Conservation (phyloP, 2,329 filamentous ascomycete species). For the Diaporthe citri region DNA sequence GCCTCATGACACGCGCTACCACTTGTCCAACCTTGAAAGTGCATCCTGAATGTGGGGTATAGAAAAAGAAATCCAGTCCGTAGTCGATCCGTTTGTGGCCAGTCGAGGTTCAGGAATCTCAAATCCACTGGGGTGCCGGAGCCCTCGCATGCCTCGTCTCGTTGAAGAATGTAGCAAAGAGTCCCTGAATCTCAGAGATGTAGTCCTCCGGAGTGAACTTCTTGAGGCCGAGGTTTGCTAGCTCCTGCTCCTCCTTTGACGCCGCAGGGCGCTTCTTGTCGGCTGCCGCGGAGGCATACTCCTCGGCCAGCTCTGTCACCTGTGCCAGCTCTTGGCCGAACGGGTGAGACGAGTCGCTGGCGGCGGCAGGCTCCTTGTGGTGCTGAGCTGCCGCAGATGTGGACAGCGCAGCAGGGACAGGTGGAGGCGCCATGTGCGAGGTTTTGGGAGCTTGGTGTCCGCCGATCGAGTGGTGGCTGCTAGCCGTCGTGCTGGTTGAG, state of each 20-base stretch:
- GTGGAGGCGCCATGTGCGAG: slow-evolving; percentile 47
- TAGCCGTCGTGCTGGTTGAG: slow-evolving; percentile 64
- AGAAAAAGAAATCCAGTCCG: slow-evolving; percentile 22
- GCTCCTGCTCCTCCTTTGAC: slow-evolving; percentile 80
- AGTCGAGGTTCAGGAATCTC: slow-evolving; percentile 21
- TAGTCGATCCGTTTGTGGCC: not conserved
- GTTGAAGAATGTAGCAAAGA: slow-evolving; percentile 73
- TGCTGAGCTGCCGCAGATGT: slow-evolving; percentile 41
- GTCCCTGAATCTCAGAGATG: slow-evolving; percentile 79
- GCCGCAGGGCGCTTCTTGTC: slow-evolving; percentile 67
- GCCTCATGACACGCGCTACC: slow-evolving; percentile 16
- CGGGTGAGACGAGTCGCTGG: slow-evolving; percentile 68
- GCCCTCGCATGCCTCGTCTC: slow-evolving; percentile 49
- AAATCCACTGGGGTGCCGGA: slow-evolving; percentile 64
- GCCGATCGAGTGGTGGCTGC: slow-evolving; percentile 54
- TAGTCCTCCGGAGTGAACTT: slow-evolving; percentile 88
- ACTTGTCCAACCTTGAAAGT: slow-evolving; percentile 28
- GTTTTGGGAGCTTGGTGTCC: slow-evolving; percentile 46
- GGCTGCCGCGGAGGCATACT: slow-evolving; percentile 73
- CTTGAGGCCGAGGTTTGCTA: slow-evolving; percentile 77
- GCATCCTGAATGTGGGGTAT: slow-evolving; percentile 34
- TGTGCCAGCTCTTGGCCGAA: slow-evolving; percentile 93
- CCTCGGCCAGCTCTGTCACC: slow-evolving; percentile 92
- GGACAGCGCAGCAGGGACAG: slow-evolving; percentile 27
- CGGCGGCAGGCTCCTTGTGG: slow-evolving; percentile 41